Percentiles rank a stretch among this genome's conserved stretches.
These are phyloP conservation scores for Rhizopus stolonifer DNA, from an alignment of 371 early-diverging fungal species.

Conservation along the genomic window DNA sequence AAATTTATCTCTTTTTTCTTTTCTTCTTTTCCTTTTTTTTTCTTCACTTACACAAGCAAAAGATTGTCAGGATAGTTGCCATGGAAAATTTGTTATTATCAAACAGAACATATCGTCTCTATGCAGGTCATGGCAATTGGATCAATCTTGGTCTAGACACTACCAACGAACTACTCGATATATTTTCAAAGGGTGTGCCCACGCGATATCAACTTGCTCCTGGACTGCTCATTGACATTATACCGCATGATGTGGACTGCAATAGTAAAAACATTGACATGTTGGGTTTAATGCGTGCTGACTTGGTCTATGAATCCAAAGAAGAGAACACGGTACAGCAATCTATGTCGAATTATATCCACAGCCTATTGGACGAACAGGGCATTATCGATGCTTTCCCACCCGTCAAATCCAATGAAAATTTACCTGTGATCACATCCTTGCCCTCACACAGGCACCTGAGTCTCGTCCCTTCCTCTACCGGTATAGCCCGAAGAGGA, in stretches of 20 bases:
- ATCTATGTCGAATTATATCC: slow-evolving; percentile 28
- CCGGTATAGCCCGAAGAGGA: slow-evolving; percentile 17
- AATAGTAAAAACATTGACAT: slow-evolving; percentile 47
- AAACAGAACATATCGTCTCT: slow-evolving; percentile 29
- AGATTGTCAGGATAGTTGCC: background rate
- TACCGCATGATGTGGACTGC: slow-evolving; percentile 48
- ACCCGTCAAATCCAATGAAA: slow-evolving; percentile 23
- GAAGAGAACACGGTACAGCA: slow-evolving; percentile 21
- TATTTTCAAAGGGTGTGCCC: slow-evolving; percentile 33
- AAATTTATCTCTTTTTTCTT: no score
- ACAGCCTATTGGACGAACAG: slow-evolving; percentile 32
- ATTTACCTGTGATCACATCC: slow-evolving; percentile 29
- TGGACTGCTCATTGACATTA: slow-evolving; percentile 36
- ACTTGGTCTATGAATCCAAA: slow-evolving; percentile 29
- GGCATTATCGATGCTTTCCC: slow-evolving; percentile 48
- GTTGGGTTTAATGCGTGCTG: slow-evolving; percentile 43
- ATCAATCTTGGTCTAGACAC: slow-evolving; percentile 30
- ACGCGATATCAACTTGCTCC: slow-evolving; percentile 38
- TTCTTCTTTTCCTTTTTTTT: slow-evolving; percentile 6
- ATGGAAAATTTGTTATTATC: background rate
- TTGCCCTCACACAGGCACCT: slow-evolving; percentile 42
- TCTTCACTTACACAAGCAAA: background rate
- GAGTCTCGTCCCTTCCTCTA: slow-evolving; percentile 34
- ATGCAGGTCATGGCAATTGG: slow-evolving; percentile 51
- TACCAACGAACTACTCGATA: slow-evolving; percentile 34